These are phyloP conservation scores for Vitis cinerea DNA, from an alignment of 164 flowering plant genomes.

Conservation along the genomic window DNA sequence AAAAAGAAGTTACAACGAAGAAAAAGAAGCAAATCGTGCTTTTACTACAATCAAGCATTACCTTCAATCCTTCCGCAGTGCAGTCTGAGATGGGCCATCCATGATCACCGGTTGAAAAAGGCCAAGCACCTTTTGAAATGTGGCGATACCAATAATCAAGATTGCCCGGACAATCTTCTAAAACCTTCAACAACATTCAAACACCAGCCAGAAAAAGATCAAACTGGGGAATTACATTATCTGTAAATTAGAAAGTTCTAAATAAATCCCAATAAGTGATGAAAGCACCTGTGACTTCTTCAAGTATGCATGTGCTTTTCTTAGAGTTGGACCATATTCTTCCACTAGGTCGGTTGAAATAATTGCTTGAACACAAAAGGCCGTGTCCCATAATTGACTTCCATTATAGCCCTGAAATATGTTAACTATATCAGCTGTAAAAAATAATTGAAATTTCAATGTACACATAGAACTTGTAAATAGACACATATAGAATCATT, in stretches of 20 bases:
- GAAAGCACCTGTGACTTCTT: conserved; percentile 45
- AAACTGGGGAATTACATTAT: background rate
- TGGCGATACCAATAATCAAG: conserved; percentile 48
- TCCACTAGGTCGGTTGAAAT: conserved; percentile 38
- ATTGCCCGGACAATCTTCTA: conserved; percentile 39
- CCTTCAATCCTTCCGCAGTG: conserved; percentile 57
- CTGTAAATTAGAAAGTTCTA: background rate
- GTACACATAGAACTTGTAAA: background rate
- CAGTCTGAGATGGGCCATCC: conserved; percentile 64
- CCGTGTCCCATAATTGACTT: conserved; percentile 54
- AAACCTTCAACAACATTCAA: conserved; percentile 22
- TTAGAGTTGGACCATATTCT: conserved; percentile 39
- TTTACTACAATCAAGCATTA: conserved; percentile 4
- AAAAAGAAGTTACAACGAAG: background rate
- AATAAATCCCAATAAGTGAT: background rate
- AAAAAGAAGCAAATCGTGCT: background rate
- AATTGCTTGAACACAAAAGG: conserved; percentile 57
- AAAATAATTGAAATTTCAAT: background rate
- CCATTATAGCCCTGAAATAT: conserved; percentile 57
- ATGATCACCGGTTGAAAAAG: conserved; percentile 54
- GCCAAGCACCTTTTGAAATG: conserved; percentile 56
- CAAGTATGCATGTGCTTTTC: conserved; percentile 43
- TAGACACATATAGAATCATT: background rate
- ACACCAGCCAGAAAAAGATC: background rate
- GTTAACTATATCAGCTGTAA: background rate